Evolutionary conservation across 352 stramenopile species (phyloP), one percentile per base, ranked within the genome.

Genomic region (Globisporangium paddicum): DNA sequence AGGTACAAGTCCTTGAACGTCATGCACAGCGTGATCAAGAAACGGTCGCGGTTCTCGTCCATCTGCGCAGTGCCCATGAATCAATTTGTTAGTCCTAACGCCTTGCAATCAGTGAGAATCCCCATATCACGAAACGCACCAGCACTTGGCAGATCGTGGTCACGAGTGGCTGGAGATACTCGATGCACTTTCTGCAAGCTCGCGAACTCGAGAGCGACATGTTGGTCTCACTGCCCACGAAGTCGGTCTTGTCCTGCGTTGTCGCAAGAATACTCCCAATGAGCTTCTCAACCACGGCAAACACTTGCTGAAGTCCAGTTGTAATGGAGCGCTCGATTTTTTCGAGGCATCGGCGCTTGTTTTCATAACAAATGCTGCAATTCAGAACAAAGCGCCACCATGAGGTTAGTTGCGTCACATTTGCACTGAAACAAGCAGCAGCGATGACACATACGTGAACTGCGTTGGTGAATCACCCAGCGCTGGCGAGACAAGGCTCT

Each of bases 1-100:
- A 94, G 65, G 63, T 89, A 90, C 38, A 87, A 47, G 8, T 89
- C 79, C 63, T 90, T 89, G 64, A 94, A 92, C 38, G 63, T 72
- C 2, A 55, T 59, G n/a, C 66, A 66, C 4, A 90, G 63, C 4
- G 66, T 68, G 34, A 75, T 66, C 30, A 94, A 61, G 21, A 92
- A 94, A 7, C 64, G 73, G 13, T 82, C 72, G 23, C 78, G 69
- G 52, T 93, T 93, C 44, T 87, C 76, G 3, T 73, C 69, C 45
- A 86, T 42, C 77, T 91, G 57, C 9, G 14, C 55, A 14, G 25
- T 21, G 53, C 38, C 28, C 10, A 51, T 30, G 3, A 35, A 0
- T 19, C 16, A 34, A 50, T 21, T 6, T 19, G 44, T 35, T 13
- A 48, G 23, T 0, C 34, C 38, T 25, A 19, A 58, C 34, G 60